Conservation (phyloP, 768 basidiomycete species). For the Pleurotus salmoneostramineus region DNA sequence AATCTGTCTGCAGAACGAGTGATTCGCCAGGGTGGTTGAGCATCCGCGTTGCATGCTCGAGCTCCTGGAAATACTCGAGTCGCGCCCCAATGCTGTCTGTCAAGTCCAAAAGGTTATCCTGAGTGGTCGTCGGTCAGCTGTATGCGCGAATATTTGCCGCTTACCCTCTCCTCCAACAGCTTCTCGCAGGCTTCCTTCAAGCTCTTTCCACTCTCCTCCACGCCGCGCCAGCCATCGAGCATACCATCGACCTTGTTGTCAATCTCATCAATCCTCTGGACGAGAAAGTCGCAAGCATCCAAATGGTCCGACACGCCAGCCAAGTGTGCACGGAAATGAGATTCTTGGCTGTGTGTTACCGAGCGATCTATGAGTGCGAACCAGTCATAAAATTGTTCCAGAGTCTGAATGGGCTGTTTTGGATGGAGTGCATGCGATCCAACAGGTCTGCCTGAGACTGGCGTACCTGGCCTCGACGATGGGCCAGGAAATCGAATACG, state of each 20-base stretch:
- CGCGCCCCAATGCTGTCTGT: slow-evolving; percentile 81
- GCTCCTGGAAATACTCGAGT: slow-evolving; percentile 91
- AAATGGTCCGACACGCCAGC: slow-evolving; percentile 73
- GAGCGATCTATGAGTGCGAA: slow-evolving; percentile 86
- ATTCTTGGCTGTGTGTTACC: slow-evolving; percentile 91
- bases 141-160: slow-evolving; percentile 20
- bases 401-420: slow-evolving; percentile 75
- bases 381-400: slow-evolving; percentile 98
- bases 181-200: slow-evolving; percentile 90
- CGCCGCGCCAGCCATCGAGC: slow-evolving; percentile 79
- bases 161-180: slow-evolving; percentile 83
- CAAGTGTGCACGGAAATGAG: slow-evolving; percentile 85
- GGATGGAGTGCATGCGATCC: slow-evolving; percentile 62
- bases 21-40: slow-evolving; percentile 92
- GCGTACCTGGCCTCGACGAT: slow-evolving; percentile 42
- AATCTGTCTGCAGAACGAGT: slow-evolving; percentile 86
- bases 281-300: slow-evolving; percentile 69
- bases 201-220: slow-evolving; percentile 90
- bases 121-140: neutral
- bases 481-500: slow-evolving; percentile 19
- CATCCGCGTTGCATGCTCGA: slow-evolving; percentile 90
- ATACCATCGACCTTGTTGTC: slow-evolving; percentile 75
- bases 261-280: slow-evolving; percentile 70
- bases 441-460: slow-evolving; percentile 14
- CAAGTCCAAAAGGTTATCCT: slow-evolving; percentile 76